These are phyloP conservation scores for Ormosia semicastrata DNA, from an alignment of 306 rosid species.

Conservation along the genomic window DNA sequence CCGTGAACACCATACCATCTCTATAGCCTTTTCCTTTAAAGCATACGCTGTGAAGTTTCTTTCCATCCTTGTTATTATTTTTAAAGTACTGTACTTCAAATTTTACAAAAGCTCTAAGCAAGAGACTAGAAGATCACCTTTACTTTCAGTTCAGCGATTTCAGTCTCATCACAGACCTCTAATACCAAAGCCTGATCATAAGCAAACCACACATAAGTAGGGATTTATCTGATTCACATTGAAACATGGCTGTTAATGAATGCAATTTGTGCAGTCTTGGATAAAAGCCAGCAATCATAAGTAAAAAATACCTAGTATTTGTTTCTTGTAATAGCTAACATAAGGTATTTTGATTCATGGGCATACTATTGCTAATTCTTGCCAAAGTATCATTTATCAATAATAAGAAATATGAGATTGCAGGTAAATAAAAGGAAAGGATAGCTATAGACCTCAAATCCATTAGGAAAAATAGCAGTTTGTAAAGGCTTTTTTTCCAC, in stretches of 20 bases:
- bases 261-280: slow-evolving; percentile 12
- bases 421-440: slow-evolving; percentile 9
- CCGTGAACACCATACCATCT: neutral
- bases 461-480: slow-evolving; percentile 69
- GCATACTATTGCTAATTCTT: slow-evolving; percentile 8
- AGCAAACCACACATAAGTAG: slow-evolving; percentile 27
- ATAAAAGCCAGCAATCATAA: slow-evolving; percentile 1
- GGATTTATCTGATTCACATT: slow-evolving; percentile 24
- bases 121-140: slow-evolving; percentile 65
- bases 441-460: slow-evolving; percentile 76
- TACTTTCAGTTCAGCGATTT: slow-evolving; percentile 92
- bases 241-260: neutral
- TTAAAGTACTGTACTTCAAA: neutral
- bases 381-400: slow-evolving; percentile 11
- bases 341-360: neutral
- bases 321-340: slow-evolving; percentile 10
- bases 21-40: neutral
- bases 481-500: slow-evolving; percentile 52
- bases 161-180: slow-evolving; percentile 98
- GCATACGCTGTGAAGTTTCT: slow-evolving; percentile 6
- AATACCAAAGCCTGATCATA: slow-evolving; percentile 78
- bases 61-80: neutral
- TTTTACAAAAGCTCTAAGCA: slow-evolving; percentile 2
- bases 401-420: neutral
- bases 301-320: neutral